Evolutionary conservation across 1,284 basidiomycete genomes (phyloP), one percentile per base, ranked within the genome.

Genomic region (Heterobasidion annosum): DNA sequence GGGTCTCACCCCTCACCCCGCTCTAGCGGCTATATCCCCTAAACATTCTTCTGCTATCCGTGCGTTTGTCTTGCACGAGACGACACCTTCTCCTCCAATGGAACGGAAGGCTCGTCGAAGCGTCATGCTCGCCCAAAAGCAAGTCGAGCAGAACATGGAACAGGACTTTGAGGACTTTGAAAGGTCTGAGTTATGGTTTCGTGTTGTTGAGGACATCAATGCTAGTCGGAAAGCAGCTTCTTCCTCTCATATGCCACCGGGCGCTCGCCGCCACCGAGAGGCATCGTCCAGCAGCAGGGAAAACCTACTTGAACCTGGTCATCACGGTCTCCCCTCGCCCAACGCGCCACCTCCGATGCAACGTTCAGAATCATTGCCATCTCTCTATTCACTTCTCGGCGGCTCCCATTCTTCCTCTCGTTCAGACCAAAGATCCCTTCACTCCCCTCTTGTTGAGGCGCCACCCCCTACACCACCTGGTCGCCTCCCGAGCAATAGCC

Each of bases 91-190:
- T 1, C 66, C 72, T 19, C 66, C 69, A 8, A 74, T 76, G 44
- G 81, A 87, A 61, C 76, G 80, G 55, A 78, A 76, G 51, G 87
- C 89, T 2, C 80, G 90, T 6, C 75, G 81, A 50, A 85, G 84
- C 57, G 88, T 98, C 15, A 83, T 97, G 68, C 71, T 88, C 2
- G 84, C 91, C 1, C 96, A 98, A 65, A 74, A 77, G 55, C 88
- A 94, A 60, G 83, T 95, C 1, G 91, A 95, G 63, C 78, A 83
- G 34, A 82, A 88, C 53, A 95, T 98, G 91, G 86, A 91, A 61
- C 88, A 90, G 53, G 93, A 97, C 66, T 97, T 95, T 68, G 84
- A 88, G 48, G 83, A 84, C 7, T 98, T 99, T 66, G 82, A 86
- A 62, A 75, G 81, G 57, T 93, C 90, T 42, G 92, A 95, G 62